Base-by-base conservation (phyloP, 495 filamentous ascomycete genomes). In the Aspergillus leporis region DNA sequence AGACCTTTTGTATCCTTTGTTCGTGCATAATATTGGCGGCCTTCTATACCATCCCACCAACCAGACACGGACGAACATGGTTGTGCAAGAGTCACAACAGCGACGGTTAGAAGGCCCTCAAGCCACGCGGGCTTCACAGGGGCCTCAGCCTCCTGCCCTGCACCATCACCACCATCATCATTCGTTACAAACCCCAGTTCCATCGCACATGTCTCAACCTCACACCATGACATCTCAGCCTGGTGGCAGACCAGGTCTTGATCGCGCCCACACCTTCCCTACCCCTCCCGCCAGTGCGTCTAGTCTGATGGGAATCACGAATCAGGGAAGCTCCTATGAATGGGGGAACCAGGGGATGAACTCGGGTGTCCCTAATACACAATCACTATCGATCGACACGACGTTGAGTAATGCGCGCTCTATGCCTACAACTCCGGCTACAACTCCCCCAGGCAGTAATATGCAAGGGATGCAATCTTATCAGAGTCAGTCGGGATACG, bases 11-110 rank as follows among this genome's bases (percentile, higher is more conserved):
- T 98, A 98, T 75, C 94, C 94, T 25, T 80, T 98, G 19, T 98
- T 98, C 70, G 94, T 98, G 30, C 92, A 97, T 71, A 97, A 98
- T 74, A 98, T 98, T 66, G 91, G 94, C 45, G 88, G 90, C 40
- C 81, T 98, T 54, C 81, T 98, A 59, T 98, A 97, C 71, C 94
- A 97, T 67, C 93, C 93, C 0, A 89, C 91, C 31, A 98, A 97
- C 67, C 86, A 90, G 64, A 87, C 77, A 43, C 78, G 92, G 48
- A 91, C 90, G 21, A 90, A 87, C 74, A 85, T 89, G 65, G 90
- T 93, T 0, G 91, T 97, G 85, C 90, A 92, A 59, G 92, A 92
- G 34, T 89, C 89, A 9, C 88, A 93, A 64, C 85, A 89, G 25
- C 82, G 91, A 45, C 89, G 90, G 85, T 30, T 78, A 47, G 75